Evolutionary conservation across 1,139 yeast species (phyloP).

Genomic region (Blastobotrys arbuscula): DNA sequence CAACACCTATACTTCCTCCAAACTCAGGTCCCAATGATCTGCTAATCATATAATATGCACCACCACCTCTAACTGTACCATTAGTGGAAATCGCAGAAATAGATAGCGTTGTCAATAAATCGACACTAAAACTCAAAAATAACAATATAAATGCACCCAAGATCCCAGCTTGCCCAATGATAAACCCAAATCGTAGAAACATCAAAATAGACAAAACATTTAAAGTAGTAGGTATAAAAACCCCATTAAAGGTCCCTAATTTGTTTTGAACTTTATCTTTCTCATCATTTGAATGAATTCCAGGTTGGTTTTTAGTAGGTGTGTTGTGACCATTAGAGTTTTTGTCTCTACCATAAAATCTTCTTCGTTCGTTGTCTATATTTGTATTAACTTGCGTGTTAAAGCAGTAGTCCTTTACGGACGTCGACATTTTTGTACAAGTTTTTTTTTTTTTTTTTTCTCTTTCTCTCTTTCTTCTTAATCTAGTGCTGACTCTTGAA

Average conservation of each 20-base stretch:
- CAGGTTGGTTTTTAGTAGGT: neutral
- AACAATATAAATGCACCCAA: constrained; percentile 47
- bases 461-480: neutral
- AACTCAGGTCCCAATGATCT: constrained; percentile 76
- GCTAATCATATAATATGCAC: constrained; percentile 78
- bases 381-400: too few species aligned
- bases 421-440: neutral
- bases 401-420: neutral
- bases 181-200: constrained; percentile 75
- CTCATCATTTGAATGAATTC: neutral
- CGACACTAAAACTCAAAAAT: constrained; percentile 55
- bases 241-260: constrained; percentile 41
- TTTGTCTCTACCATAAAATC: constrained; percentile 5
- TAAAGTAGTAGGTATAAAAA: constrained; percentile 68
- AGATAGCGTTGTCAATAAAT: constrained; percentile 63
- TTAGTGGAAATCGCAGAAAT: constrained; percentile 78
- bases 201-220: constrained; percentile 73
- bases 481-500: too few species aligned
- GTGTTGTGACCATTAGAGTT: neutral
- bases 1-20: constrained; percentile 79
- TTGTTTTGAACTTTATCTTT: constrained; percentile 17
- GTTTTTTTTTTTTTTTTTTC: neutral
- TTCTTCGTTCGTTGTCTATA: constrained; percentile 1
- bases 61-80: constrained; percentile 81
- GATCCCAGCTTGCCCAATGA: constrained; percentile 73